Evolutionary conservation across 768 basidiomycete species (phyloP), one percentile per base, ranked within the genome.

Genomic region (Lactarius sp.): DNA sequence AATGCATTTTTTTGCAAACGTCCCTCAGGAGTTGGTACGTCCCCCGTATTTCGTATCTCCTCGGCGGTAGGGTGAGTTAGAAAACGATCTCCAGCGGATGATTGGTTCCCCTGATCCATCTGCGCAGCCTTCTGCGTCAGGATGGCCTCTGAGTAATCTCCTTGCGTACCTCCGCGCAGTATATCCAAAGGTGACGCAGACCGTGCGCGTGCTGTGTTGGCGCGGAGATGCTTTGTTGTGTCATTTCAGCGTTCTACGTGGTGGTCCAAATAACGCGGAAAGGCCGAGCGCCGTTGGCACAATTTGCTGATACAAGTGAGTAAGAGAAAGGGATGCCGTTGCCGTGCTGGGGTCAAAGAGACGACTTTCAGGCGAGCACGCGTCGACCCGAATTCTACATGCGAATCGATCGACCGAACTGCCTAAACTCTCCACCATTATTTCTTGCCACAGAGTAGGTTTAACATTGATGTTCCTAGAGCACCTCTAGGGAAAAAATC

Each of bases 111-210:
- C 74, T 55, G 97, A 99, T 71, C 93, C 96, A 3, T 97, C 94
- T 0, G 85, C 93, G 0, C 78, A 85, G 27, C 67, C 69, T 4
- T 61, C 67, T 7, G 71, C 74, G 71, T 56, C 77, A 82, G 94
- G 93, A 18, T 96, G 96, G 96, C 92, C 94, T 0, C 80, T 98
- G 6, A 88, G 96, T 51, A 98, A 98, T 72, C 82, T 95, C 64
- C 87, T 98, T 10, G 83, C 88, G 18, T 94, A 88, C 73, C 84
- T 97, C 14, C 80, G 80, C 27, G 80, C 81, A 36, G 72, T 83
- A 13, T 81, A 91, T 70, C 82, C 83, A 0, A 69, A 76, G 0
- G 74, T 75, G 3, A 78, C 83, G 0, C 68, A 76, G 0, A 75
- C 77, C 0, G 59, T 95, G 3, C 83, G 81, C 22, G 77, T 98